These are phyloP conservation scores for Xerocomellus chrysenteron DNA, from an alignment of 768 basidiomycete species.

Conservation along the genomic window DNA sequence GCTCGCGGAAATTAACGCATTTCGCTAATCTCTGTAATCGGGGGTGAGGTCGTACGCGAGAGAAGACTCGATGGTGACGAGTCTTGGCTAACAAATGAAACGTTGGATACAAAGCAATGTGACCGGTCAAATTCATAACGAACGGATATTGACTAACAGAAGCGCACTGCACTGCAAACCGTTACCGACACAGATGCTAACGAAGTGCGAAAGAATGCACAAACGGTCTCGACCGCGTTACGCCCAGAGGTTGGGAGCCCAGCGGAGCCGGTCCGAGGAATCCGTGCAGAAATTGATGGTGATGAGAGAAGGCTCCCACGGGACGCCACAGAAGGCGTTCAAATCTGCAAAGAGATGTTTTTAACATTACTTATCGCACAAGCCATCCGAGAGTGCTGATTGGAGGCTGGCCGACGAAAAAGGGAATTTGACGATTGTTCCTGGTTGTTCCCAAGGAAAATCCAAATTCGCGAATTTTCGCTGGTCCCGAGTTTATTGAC, in stretches of 20 bases:
- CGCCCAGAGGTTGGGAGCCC: background rate
- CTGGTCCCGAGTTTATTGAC: too few relatives aligned
- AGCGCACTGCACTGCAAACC: background rate
- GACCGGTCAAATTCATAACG: background rate
- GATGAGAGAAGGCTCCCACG: conserved; percentile 8
- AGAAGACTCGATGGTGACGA: background rate
- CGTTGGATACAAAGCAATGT: background rate
- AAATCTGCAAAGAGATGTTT: too few relatives aligned
- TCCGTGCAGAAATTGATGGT: background rate
- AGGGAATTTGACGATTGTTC: too few relatives aligned
- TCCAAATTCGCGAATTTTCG: too few relatives aligned
- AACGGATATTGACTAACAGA: conserved; percentile 5
- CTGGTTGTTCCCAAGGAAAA: too few relatives aligned
- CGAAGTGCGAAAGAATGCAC: background rate
- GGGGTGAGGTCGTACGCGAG: conserved; percentile 15
- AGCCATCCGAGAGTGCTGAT: background rate
- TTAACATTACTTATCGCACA: too few relatives aligned
- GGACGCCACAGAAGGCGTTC: background rate
- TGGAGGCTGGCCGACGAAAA: too few relatives aligned
- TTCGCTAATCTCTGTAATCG: conserved; percentile 13
- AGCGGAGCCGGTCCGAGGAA: conserved; percentile 4
- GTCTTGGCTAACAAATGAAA: background rate
- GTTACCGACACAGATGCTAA: background rate
- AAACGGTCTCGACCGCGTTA: background rate
- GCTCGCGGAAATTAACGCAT: conserved; percentile 24